A percentile compares a stretch with the other conserved stretches of the same genome.
Evolutionary conservation across 140 eudicot species (phyloP).

Genomic region (Bidens hawaiensis): DNA sequence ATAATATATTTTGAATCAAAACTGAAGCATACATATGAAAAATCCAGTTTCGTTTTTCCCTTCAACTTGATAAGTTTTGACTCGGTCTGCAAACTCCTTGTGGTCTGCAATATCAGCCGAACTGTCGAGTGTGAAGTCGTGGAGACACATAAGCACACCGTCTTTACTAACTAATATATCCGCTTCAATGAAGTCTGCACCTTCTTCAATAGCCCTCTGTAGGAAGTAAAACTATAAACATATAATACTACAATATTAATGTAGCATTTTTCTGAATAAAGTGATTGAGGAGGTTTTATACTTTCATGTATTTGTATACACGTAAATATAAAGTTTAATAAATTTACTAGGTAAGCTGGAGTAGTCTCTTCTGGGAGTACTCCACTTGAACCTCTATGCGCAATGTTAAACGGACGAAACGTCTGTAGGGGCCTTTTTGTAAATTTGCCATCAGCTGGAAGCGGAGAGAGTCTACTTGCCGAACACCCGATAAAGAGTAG

Average conservation of each 20-base stretch:
- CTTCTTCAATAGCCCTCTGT: slow-evolving; percentile 95
- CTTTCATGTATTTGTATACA: no score
- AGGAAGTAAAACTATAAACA: slow-evolving; percentile 7
- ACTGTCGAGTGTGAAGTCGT: slow-evolving; percentile 62
- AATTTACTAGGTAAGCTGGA: slow-evolving; percentile 61
- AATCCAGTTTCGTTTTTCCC: slow-evolving; percentile 57
- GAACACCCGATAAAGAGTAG: slow-evolving; percentile 57
- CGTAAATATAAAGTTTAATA: background rate
- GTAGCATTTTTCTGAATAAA: no score
- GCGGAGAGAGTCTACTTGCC: slow-evolving; percentile 67
- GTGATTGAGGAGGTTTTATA: no score
- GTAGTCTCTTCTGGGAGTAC: slow-evolving; percentile 79
- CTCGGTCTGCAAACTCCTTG: slow-evolving; percentile 58
- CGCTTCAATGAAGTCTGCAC: slow-evolving; percentile 90
- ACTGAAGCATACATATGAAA: slow-evolving; percentile 25
- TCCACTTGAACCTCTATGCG: slow-evolving; percentile 96
- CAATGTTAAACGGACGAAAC: slow-evolving; percentile 82
- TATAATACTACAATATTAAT: no score
- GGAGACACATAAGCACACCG: slow-evolving; percentile 78
- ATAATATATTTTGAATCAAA: background rate
- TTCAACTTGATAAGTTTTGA: slow-evolving; percentile 79
- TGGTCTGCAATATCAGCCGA: slow-evolving; percentile 61
- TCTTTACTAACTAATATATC: slow-evolving; percentile 76
- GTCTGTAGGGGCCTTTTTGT: slow-evolving; percentile 70
- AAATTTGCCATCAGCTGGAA: no score